A percentile compares a stretch with the other conserved stretches of the same genome.
These are phyloP conservation scores for Kodamaea lidongshanica DNA, from an alignment of 805 yeast genomes.

Conservation along the genomic window DNA sequence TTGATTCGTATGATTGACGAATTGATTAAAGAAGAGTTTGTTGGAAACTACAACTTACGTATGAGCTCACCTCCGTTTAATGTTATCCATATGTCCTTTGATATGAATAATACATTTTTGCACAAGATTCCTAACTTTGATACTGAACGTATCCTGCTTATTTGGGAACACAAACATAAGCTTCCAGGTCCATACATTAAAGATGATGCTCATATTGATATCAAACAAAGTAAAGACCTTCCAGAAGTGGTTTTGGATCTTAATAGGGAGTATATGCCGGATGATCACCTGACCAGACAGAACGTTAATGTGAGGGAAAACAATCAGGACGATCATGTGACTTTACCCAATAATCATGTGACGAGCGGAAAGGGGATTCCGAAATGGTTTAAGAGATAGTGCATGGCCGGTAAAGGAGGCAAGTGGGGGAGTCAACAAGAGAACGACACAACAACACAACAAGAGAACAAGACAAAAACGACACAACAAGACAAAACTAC, in stretches of 20 bases:
- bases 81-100: conserved; percentile 22
- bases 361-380: conserved; percentile 8
- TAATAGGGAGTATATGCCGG: conserved; percentile 28
- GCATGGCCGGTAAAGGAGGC: too few species aligned
- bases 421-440: too few species aligned
- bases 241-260: conserved; percentile 33
- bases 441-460: too few species aligned
- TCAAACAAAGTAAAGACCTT: conserved; percentile 23
- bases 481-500: too few species aligned
- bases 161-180: conserved; percentile 27
- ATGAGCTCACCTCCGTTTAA: conserved; percentile 36
- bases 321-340: not conserved
- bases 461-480: too few species aligned
- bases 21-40: conserved; percentile 21
- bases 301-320: not conserved
- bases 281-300: too few species aligned
- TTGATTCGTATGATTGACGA: conserved; percentile 32
- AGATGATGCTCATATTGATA: conserved; percentile 9
- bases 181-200: conserved; percentile 24
- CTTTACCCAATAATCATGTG: not conserved
- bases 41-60: conserved; percentile 27
- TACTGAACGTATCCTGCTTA: conserved; percentile 25
- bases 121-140: conserved; percentile 26
- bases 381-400: conserved; percentile 12
- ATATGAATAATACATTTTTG: conserved; percentile 20